phyloP scores from a whole-genome alignment of 2,329 filamentous ascomycete genomes.

The Aspergillus cejpii region DNA sequence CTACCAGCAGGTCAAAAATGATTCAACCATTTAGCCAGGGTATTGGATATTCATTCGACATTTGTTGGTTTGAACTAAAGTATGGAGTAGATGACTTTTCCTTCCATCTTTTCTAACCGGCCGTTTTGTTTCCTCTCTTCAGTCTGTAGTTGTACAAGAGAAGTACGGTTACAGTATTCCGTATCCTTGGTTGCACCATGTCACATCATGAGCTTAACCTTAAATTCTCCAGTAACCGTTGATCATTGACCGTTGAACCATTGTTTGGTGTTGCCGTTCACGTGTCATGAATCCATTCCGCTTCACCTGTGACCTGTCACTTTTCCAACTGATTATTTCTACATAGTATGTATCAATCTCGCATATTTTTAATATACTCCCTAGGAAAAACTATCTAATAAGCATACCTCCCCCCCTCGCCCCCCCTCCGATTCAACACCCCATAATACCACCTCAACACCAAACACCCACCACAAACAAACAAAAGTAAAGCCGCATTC shows the following conservation, averaged over 20 bases:
- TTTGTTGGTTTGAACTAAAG: too few species aligned
- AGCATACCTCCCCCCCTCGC: slow-evolving; percentile 21
- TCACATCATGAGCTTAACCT: slow-evolving; percentile 19
- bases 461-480: slow-evolving; percentile 52
- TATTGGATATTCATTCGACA: too few species aligned
- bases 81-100: not conserved
- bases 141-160: too few species aligned
- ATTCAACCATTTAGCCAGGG: not conserved
- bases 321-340: too few species aligned
- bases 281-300: slow-evolving; percentile 12
- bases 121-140: too few species aligned
- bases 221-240: slow-evolving; percentile 18
- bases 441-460: slow-evolving; percentile 53
- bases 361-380: too few species aligned
- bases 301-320: too few species aligned
- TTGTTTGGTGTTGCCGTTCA: too few species aligned
- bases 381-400: too few species aligned
- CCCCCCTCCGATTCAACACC: slow-evolving; percentile 35
- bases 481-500: slow-evolving; percentile 55
- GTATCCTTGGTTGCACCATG: slow-evolving; percentile 3
- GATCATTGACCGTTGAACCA: too few species aligned
- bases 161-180: slow-evolving; percentile 1
- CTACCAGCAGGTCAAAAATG: not conserved
- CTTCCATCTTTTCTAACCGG: not conserved
- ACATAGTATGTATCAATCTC: too few species aligned